phyloP scores from a whole-genome alignment of 1,139 yeast genomes.

The Kodamaea sp. region DNA sequence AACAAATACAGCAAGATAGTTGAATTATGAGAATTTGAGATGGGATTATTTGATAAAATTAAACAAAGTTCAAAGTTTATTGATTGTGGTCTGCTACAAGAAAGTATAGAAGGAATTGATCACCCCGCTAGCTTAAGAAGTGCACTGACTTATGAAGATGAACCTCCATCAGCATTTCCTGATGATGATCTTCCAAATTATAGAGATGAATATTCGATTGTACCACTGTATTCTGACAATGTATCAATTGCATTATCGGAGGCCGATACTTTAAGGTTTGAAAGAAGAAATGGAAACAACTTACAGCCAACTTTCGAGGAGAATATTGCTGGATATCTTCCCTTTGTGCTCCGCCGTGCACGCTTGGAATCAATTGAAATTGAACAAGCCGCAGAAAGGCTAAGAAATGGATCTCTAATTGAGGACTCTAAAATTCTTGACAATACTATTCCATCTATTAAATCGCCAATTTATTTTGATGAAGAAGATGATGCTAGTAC shows the following conservation, averaged over 20 bases:
- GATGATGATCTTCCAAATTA: too few species aligned
- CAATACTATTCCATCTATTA: not conserved
- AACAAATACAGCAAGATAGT: too few species aligned
- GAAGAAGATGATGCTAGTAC: constrained; percentile 24
- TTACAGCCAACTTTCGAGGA: constrained; percentile 36
- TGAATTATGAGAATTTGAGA: not conserved
- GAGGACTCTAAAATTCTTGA: not conserved
- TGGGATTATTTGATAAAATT: constrained; percentile 7
- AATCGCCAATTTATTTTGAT: constrained; percentile 1
- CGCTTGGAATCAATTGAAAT: constrained; percentile 14
- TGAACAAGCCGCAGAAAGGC: not conserved
- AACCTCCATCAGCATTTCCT: too few species aligned
- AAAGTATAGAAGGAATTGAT: not conserved
- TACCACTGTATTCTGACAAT: not conserved
- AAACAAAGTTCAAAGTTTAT: constrained; percentile 6
- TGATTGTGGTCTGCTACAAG: not conserved
- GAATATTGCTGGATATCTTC: constrained; percentile 38
- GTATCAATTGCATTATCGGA: constrained; percentile 16
- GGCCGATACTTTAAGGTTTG: constrained; percentile 20
- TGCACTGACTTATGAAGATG: too few species aligned
- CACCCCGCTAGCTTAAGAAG: too few species aligned
- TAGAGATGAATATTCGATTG: too few species aligned
- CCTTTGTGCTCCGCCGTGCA: constrained; percentile 31
- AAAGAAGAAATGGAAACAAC: constrained; percentile 22
- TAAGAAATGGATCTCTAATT: not conserved